phyloP scores from a whole-genome alignment of 2,329 filamentous ascomycete species.

The Botrytis sinoallii region DNA sequence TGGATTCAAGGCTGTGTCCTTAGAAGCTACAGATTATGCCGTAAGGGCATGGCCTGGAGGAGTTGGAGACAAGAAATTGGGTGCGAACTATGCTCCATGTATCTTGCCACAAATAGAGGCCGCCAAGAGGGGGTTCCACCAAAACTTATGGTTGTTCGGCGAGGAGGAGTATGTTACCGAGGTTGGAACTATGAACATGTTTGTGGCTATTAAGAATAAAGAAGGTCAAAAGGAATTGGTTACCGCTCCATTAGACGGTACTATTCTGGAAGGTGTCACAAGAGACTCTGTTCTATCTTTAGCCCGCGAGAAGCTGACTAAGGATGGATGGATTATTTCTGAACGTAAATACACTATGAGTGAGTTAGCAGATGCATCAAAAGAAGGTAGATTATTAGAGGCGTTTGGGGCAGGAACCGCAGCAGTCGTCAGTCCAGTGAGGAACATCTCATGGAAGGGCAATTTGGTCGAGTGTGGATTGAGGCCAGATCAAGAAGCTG shows the following conservation, averaged over 20 bases:
- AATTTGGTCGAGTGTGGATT: conserved; percentile 80
- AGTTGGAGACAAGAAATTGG: conserved; percentile 96
- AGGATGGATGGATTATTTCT: conserved; percentile 81
- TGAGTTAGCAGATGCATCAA: conserved; percentile 75
- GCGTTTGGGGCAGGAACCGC: conserved; percentile 93
- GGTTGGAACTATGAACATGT: conserved; percentile 99
- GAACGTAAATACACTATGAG: conserved; percentile 93
- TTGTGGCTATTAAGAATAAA: conserved; percentile 80
- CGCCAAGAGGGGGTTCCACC: conserved; percentile 87
- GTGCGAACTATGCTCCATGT: conserved; percentile 98
- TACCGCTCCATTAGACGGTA: conserved; percentile 94
- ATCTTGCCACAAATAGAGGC: conserved; percentile 95
- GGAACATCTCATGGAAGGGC: conserved; percentile 86
- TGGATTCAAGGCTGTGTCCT: conserved; percentile 93
- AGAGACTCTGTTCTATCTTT: conserved; percentile 86
- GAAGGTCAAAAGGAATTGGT: conserved; percentile 86
- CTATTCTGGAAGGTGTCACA: conserved; percentile 92
- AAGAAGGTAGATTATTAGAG: conserved; percentile 84
- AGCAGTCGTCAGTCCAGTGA: conserved; percentile 86
- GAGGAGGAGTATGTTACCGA: conserved; percentile 95
- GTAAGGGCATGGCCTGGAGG: conserved; percentile 97
- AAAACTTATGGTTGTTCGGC: conserved; percentile 97
- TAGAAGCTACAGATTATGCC: conserved; percentile 95
- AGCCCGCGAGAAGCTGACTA: conserved; percentile 76
- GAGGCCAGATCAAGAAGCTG: conserved; percentile 77